phyloP scores from a whole-genome alignment of 2,329 filamentous ascomycete genomes.

The Venturia nashicola region DNA sequence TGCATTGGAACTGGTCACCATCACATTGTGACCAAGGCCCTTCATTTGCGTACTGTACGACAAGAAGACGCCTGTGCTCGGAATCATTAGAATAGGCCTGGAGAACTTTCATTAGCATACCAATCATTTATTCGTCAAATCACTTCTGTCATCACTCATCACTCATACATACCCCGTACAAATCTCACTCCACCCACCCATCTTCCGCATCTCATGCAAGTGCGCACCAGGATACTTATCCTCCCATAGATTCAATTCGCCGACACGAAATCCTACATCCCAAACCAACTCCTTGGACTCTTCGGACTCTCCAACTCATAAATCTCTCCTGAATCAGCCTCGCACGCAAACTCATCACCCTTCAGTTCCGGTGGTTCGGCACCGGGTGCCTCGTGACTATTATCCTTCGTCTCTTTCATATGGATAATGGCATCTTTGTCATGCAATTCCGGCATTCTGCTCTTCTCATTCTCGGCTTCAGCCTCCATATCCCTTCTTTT shows the following conservation, averaged over 20 bases:
- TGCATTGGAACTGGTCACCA: too few relatives aligned
- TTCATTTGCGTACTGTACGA: too few relatives aligned
- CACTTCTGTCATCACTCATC: neutral
- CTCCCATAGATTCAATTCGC: neutral
- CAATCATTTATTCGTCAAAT: neutral
- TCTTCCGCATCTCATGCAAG: neutral
- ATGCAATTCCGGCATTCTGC: slow-evolving; percentile 7
- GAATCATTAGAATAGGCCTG: too few relatives aligned
- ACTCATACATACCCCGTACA: neutral
- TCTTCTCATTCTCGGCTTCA: neutral
- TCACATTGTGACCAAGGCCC: too few relatives aligned
- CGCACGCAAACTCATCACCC: neutral
- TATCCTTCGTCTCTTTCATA: neutral
- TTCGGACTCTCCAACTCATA: neutral
- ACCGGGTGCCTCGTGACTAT: neutral
- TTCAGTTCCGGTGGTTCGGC: neutral
- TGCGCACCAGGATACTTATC: neutral
- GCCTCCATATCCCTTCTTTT: neutral
- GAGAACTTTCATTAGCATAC: too few relatives aligned
- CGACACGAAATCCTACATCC: neutral
- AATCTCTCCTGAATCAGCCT: neutral
- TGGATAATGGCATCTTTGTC: neutral
- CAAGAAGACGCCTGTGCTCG: too few relatives aligned
- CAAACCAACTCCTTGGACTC: neutral
- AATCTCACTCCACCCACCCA: neutral